Base-by-base conservation (phyloP, 1,284 basidiomycete species). In the Ganoderma multipileum region DNA sequence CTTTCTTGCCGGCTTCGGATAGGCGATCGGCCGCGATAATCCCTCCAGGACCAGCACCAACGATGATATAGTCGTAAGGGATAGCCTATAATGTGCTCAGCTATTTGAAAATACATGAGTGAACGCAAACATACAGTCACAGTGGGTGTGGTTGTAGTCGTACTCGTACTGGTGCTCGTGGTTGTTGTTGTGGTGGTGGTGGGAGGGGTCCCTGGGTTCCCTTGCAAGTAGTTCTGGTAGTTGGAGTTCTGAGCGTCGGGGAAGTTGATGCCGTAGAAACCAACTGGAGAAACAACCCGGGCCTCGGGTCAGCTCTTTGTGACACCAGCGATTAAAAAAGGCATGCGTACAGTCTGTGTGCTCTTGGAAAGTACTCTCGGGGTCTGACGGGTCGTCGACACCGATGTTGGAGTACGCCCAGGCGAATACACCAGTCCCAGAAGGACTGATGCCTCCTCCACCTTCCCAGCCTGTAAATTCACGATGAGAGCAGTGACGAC, bases 41-140 rank as follows among this genome's bases (percentile, higher is more conserved):
- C 60, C 83, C 83, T 68, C 83, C 87, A 5, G 87, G 82, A 18
- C 88, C 89, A 60, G 83, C 83, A 52, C 89, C 89, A 59, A 90
- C 88, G 64, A 89, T 80, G 73, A 90, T 88, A 70, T 89, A 90
- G 73, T 90, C 88, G 69, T 88, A 89, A 9, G 87, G 84, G 12
- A 83, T 86, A 4, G 82, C 82, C 80, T 84, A 70, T 12, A 26
- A 36, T 47, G 20, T 2, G 44, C n/a, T 57, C 3, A 68, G 16
- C 20, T 55, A 64, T 14, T 20, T 30, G 6, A 16, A 30, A 20
- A 16, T 61, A 6, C 23, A 30, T 36, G 9, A 16, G 18, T 6
- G 23, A 3, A 47, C 61, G 39, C 8, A 61, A 50, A 73, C 79
- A 75, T 61, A 82, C 82, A 6, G 81, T 76, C 16, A 74, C 80